Base-by-base conservation (phyloP, 257 asterid species). In the Schizonepeta tenuifolia region DNA sequence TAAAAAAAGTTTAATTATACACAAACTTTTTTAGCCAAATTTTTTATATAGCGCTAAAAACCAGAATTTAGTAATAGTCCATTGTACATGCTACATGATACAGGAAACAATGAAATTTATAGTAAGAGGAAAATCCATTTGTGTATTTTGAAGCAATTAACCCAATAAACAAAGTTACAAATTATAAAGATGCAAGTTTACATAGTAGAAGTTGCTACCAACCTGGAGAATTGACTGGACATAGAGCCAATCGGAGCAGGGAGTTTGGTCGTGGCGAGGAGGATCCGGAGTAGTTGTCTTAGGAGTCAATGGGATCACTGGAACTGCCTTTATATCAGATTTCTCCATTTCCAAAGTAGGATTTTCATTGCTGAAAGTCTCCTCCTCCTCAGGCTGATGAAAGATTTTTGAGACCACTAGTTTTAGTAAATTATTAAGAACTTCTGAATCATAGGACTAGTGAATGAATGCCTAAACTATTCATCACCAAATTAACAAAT, bases 231-330 rank as follows among this genome's bases (percentile, higher is more conserved):
- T 47, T 24, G 85, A 55, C 36, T 64, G 62, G 6, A 67, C 85
- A 0, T 74, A 64, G 44, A 70, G 33, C 72, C 78, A 85, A 75
- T 88, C 90, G 40, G 77, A 78, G 49, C 69, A 72, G 14, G 89
- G 88, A 18, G 92, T 88, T 59, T 82, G 78, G 60, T 67, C 90
- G 15, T 75, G 80, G 21, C 89, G 80, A 70, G 83, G 92, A 13
- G 88, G 98, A 14, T 90, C 82, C 4, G 90, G 95, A 51, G 88
- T 72, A 50, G 69, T 75, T 0, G 80, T 83, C 75, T 46, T 86
- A 47, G 99, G 98, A 85, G 99, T 90, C 73, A 73, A 80, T 2
- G 99, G 99, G 65, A 75, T 65, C 9, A 70, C 76, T 74, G 78
- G 79, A 74, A 18, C 56, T 2, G 57, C 57, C 57, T 73, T 85